A percentile compares a stretch with the other conserved stretches of the same genome.
Conservation (phyloP, 768 basidiomycete species). For the Neoboletus subvelutipes region DNA sequence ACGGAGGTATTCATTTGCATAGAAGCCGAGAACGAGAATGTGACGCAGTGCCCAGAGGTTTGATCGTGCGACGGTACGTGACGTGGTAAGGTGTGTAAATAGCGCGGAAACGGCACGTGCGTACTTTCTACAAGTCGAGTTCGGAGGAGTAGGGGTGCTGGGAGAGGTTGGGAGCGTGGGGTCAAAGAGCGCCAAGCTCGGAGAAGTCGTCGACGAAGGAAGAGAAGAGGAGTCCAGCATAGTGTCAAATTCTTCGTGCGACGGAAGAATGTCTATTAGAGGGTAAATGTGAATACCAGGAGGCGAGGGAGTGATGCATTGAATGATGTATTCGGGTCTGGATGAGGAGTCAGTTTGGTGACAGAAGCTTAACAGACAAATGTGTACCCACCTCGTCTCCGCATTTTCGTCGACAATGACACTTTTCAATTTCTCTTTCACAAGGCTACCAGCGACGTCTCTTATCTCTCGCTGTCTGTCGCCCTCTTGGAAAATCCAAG, state of each 20-base stretch:
- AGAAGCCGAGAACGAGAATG: constrained; percentile 59
- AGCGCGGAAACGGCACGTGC: constrained; percentile 60
- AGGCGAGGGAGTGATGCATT: constrained; percentile 34
- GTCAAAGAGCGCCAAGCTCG: constrained; percentile 60
- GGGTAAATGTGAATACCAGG: constrained; percentile 41
- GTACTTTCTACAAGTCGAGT: constrained; percentile 40
- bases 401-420: constrained; percentile 40
- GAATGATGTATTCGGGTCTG: constrained; percentile 50
- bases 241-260: constrained; percentile 42
- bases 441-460: constrained; percentile 29
- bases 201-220: constrained; percentile 45
- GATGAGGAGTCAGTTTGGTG: not conserved
- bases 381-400: constrained; percentile 32
- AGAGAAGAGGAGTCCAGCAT: constrained; percentile 44
- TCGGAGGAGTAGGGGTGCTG: constrained; percentile 14
- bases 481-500: constrained; percentile 18
- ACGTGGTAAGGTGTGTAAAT: constrained; percentile 51
- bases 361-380: not conserved
- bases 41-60: constrained; percentile 71
- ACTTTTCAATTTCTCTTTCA: constrained; percentile 43
- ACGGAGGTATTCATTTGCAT: constrained; percentile 59
- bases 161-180: constrained; percentile 52
- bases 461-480: constrained; percentile 22
- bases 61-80: constrained; percentile 58
- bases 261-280: constrained; percentile 53